These are phyloP conservation scores for Solanum chaucha DNA, from an alignment of 257 asterid species.

Conservation along the genomic window DNA sequence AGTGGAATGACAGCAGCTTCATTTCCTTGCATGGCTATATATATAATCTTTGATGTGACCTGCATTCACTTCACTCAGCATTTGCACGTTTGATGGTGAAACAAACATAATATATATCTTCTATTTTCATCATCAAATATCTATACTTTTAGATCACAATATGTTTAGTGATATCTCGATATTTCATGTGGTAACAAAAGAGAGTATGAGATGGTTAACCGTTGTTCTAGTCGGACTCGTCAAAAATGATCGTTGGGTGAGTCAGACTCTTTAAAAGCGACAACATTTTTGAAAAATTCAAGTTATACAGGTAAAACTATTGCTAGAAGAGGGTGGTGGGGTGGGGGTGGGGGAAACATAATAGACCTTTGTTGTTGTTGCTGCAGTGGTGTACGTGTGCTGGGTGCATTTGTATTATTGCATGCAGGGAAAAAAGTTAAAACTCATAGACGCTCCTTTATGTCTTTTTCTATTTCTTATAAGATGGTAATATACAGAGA, in stretches of 20 bases:
- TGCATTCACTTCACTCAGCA: constrained; percentile 1
- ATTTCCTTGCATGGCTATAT: constrained; percentile 1
- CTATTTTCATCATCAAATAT: neutral
- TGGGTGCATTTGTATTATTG: constrained; percentile 12
- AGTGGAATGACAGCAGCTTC: neutral
- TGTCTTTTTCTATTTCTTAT: neutral
- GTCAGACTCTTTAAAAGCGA: neutral
- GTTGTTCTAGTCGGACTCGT: neutral
- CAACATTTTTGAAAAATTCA: neutral
- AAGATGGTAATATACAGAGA: neutral
- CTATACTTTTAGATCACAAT: neutral
- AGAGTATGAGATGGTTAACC: neutral
- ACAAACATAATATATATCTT: neutral
- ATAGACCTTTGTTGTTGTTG: neutral
- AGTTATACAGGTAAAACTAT: neutral
- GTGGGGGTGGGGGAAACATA: neutral
- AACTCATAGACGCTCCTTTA: neutral
- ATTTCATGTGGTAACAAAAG: neutral
- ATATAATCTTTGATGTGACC: neutral
- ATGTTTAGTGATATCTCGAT: neutral
- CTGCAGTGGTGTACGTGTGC: neutral
- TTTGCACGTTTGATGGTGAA: neutral
- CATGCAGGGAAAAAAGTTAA: constrained; percentile 12
- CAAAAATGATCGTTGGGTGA: neutral
- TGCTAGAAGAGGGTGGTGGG: neutral